Evolutionary conservation across 2,329 filamentous ascomycete genomes (phyloP).

Genomic region (Diaporthe nobilis): DNA sequence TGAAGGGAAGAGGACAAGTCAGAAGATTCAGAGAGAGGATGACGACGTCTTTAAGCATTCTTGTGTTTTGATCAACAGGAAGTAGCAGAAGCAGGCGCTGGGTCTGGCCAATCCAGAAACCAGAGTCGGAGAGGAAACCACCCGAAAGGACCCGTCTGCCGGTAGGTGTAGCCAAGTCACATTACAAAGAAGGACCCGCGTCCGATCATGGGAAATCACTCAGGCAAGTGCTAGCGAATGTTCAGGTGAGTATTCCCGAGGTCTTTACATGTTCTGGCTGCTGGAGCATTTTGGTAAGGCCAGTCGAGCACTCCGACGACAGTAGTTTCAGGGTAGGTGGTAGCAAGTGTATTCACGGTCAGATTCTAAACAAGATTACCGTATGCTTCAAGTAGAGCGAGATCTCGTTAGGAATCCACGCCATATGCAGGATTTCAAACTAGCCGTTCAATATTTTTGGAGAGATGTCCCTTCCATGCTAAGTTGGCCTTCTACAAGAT

Average conservation of each 20-base stretch:
- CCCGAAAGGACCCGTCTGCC: no score
- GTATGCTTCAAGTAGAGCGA: neutral
- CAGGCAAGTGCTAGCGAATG: neutral
- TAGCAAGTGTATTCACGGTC: neutral
- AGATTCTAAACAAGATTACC: neutral
- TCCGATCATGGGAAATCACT: no score
- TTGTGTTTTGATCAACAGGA: no score
- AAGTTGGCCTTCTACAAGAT: neutral
- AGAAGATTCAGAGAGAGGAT: no score
- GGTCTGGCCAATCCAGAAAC: no score
- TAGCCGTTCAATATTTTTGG: neutral
- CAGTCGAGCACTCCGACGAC: neutral
- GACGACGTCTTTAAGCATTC: no score
- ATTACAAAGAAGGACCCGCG: no score
- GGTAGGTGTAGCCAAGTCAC: no score
- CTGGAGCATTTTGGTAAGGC: neutral
- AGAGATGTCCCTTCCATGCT: neutral
- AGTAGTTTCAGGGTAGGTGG: neutral
- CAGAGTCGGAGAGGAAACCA: no score
- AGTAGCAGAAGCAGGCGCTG: no score
- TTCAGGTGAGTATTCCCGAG: neutral
- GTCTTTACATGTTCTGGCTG: neutral
- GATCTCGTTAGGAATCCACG: neutral
- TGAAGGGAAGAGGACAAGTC: no score
- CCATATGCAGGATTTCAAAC: neutral